These are phyloP conservation scores for Setaria italica DNA, from an alignment of 202 grass and related monocot species.

Conservation along the genomic window DNA sequence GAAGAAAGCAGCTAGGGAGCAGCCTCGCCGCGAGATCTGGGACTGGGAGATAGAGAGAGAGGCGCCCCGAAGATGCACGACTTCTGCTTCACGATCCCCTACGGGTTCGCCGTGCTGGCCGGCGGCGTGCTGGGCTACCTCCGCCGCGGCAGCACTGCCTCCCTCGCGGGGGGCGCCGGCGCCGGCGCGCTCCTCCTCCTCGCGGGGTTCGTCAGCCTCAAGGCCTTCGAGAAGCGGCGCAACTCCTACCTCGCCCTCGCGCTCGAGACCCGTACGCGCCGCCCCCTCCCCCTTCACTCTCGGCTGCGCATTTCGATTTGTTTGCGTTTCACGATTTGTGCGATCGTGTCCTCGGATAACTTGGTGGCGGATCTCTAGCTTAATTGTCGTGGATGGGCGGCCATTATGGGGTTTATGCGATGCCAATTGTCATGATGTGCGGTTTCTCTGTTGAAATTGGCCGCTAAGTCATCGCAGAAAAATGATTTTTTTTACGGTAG, in stretches of 20 bases:
- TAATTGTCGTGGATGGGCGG: background rate
- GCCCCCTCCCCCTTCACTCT: background rate
- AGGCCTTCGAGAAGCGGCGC: constrained; percentile 86
- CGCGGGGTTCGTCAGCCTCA: constrained; percentile 84
- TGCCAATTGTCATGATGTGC: background rate
- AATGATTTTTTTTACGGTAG: background rate
- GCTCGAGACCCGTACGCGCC: constrained; percentile 70
- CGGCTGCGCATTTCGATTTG: background rate
- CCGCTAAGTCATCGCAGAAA: background rate
- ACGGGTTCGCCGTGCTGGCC: constrained; percentile 70
- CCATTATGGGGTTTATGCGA: background rate
- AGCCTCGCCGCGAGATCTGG: constrained; percentile 44
- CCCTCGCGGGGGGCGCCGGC: constrained; percentile 77
- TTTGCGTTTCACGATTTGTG: background rate
- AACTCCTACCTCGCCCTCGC: constrained; percentile 76
- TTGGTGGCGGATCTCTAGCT: constrained; percentile 7
- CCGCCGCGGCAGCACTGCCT: constrained; percentile 82
- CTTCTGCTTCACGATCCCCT: constrained; percentile 99
- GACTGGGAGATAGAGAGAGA: background rate
- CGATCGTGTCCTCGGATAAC: background rate
- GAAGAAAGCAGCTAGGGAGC: background rate
- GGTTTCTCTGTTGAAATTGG: background rate
- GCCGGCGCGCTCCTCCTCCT: constrained; percentile 73
- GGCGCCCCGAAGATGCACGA: constrained; percentile 70
- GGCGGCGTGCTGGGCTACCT: constrained; percentile 80